A percentile compares a stretch with the other conserved stretches of the same genome.
Conservation (phyloP, 345 rosid genomes). For the Corchorus capsularis region DNA sequence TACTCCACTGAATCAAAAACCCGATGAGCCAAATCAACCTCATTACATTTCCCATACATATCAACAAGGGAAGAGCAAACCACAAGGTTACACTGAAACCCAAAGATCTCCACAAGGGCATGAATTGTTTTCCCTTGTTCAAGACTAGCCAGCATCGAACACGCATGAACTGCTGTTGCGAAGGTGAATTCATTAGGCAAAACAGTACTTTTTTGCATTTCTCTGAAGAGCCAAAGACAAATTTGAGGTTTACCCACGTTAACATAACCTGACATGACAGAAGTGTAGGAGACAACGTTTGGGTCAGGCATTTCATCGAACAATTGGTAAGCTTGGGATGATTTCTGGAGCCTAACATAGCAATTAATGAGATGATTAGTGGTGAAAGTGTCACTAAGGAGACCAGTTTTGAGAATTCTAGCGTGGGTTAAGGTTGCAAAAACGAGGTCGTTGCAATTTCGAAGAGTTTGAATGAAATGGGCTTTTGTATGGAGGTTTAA, state of each 20-base stretch:
- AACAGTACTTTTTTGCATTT: slow-evolving; percentile 42
- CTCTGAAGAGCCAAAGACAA: slow-evolving; percentile 41
- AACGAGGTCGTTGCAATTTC: slow-evolving; percentile 31
- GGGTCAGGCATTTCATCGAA: slow-evolving; percentile 75
- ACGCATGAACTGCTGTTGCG: slow-evolving; percentile 60
- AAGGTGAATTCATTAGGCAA: slow-evolving; percentile 64
- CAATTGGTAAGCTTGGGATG: slow-evolving; percentile 40
- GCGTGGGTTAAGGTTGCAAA: slow-evolving; percentile 35
- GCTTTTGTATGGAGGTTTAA: slow-evolving; percentile 25
- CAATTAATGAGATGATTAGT: slow-evolving; percentile 53
- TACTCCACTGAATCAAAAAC: slow-evolving; percentile 62
- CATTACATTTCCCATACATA: slow-evolving; percentile 92
- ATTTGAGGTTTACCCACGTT: slow-evolving; percentile 35
- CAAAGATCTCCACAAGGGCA: slow-evolving; percentile 53
- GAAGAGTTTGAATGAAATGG: slow-evolving; percentile 36
- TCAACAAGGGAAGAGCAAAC: slow-evolving; percentile 76
- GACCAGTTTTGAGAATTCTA: slow-evolving; percentile 46
- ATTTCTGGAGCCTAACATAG: slow-evolving; percentile 35
- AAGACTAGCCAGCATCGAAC: slow-evolving; percentile 53
- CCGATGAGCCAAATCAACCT: slow-evolving; percentile 56
- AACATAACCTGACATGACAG: slow-evolving; percentile 60
- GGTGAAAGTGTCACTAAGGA: slow-evolving; percentile 32
- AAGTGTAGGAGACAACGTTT: slow-evolving; percentile 76
- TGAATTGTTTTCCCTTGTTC: slow-evolving; percentile 55
- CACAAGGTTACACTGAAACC: slow-evolving; percentile 49